These are phyloP conservation scores for Amanita jacksonii DNA, from an alignment of 768 basidiomycete species.

Conservation along the genomic window DNA sequence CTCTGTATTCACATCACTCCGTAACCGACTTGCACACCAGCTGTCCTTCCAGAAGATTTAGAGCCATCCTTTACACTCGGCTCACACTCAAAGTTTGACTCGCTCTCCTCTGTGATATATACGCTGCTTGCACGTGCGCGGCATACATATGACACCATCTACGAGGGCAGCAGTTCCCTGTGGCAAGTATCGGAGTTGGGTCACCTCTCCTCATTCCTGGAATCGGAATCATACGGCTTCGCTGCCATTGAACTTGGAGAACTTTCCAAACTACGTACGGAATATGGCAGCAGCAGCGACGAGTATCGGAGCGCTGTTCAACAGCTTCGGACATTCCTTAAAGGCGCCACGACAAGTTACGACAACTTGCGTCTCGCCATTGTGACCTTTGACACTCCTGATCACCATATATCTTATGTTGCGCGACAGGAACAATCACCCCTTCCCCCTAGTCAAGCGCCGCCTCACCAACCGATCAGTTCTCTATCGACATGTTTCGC, in stretches of 20 bases:
- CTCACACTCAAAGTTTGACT: conserved; percentile 23
- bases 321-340: conserved; percentile 39
- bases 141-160: conserved; percentile 47
- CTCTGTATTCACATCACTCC: background rate
- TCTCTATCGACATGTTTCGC: conserved; percentile 55
- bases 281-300: conserved; percentile 41
- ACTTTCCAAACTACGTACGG: conserved; percentile 36
- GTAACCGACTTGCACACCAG: conserved; percentile 24
- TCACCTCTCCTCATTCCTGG: conserved; percentile 42
- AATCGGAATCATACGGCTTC: conserved; percentile 44
- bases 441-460: conserved; percentile 29
- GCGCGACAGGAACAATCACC: conserved; percentile 39
- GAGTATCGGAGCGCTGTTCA: conserved; percentile 40
- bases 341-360: conserved; percentile 27
- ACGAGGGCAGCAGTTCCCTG: conserved; percentile 22
- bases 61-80: conserved; percentile 37
- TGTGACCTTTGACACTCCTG: conserved; percentile 34
- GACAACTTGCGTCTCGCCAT: conserved; percentile 39
- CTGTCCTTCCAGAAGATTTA: conserved; percentile 45
- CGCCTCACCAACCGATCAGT: conserved; percentile 45
- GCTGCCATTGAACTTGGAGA: conserved; percentile 52
- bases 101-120: conserved; percentile 43
- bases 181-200: conserved; percentile 21
- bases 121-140: conserved; percentile 51
- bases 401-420: conserved; percentile 27